These are phyloP conservation scores for Dothideomycetidae sp. DNA, from an alignment of 2,329 filamentous ascomycete species.

Conservation along the genomic window DNA sequence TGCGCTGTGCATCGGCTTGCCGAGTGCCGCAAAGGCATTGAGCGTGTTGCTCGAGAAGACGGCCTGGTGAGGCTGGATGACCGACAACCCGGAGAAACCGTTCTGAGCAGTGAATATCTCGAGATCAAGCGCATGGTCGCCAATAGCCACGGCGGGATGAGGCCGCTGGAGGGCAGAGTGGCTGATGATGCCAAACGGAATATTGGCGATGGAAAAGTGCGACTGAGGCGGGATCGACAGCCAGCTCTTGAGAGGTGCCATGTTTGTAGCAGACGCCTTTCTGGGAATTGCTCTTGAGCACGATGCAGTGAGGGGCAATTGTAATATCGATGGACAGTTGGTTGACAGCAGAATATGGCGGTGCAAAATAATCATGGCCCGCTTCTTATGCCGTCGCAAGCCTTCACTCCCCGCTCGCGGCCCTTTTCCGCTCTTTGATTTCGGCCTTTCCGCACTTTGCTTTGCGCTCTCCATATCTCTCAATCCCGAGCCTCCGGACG, in stretches of 20 bases:
- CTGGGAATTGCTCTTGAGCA: too few relatives aligned
- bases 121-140: constrained; percentile 57
- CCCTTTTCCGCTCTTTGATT: too few relatives aligned
- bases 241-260: constrained; percentile 37
- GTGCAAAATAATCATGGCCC: too few relatives aligned
- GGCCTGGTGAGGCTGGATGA: constrained; percentile 41
- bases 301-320: too few relatives aligned
- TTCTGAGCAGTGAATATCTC: constrained; percentile 43
- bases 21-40: constrained; percentile 61
- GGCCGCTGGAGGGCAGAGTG: constrained; percentile 41
- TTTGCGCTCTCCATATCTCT: too few relatives aligned
- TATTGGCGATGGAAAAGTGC: constrained; percentile 64
- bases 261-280: too few relatives aligned
- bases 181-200: constrained; percentile 72
- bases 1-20: constrained; percentile 50
- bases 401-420: too few relatives aligned
- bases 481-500: too few relatives aligned
- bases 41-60: constrained; percentile 53
- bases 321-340: too few relatives aligned
- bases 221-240: constrained; percentile 44
- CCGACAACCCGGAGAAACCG: constrained; percentile 45
- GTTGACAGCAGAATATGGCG: too few relatives aligned
- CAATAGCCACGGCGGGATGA: constrained; percentile 57
- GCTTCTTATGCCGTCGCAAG: too few relatives aligned
- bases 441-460: too few relatives aligned